Conservation (phyloP, 208 protist genomes). For the Trypanosoma conorhini region DNA sequence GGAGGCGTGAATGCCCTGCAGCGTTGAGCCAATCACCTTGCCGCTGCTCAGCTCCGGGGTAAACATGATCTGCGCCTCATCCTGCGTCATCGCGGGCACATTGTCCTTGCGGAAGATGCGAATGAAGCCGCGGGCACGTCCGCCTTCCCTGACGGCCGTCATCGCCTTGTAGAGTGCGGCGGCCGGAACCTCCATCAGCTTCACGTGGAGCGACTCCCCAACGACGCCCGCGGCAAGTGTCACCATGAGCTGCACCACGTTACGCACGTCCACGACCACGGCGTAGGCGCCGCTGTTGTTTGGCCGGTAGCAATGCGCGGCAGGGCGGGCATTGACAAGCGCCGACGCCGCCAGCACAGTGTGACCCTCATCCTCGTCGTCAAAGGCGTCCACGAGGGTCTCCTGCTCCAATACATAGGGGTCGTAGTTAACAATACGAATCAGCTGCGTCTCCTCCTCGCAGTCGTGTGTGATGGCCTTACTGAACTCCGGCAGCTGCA, state of each 20-base stretch:
- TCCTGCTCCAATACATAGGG: conserved; percentile 89
- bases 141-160: conserved; percentile 63
- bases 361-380: conserved; percentile 70
- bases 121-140: conserved; percentile 80
- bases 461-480: conserved; percentile 77
- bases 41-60: conserved; percentile 84
- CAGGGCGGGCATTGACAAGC: conserved; percentile 37
- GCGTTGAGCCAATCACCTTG: conserved; percentile 78
- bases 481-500: conserved; percentile 83
- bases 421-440: conserved; percentile 90
- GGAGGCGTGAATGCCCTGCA: conserved; percentile 70
- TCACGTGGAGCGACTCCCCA: conserved; percentile 62
- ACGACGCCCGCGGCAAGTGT: conserved; percentile 83
- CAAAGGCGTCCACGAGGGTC: conserved; percentile 77
- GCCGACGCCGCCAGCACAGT: conserved; percentile 63
- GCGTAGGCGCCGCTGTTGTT: conserved; percentile 82
- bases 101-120: conserved; percentile 68
- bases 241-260: conserved; percentile 86
- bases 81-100: conserved; percentile 46
- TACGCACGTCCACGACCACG: conserved; percentile 81
- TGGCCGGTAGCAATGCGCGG: conserved; percentile 38
- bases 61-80: conserved; percentile 79
- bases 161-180: conserved; percentile 86
- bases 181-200: conserved; percentile 71
- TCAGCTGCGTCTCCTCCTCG: conserved; percentile 65